Percentiles rank a stretch among this genome's conserved stretches.
phyloP scores from a whole-genome alignment of 2,329 filamentous ascomycete genomes.

The Talaromyces verruculosus region DNA sequence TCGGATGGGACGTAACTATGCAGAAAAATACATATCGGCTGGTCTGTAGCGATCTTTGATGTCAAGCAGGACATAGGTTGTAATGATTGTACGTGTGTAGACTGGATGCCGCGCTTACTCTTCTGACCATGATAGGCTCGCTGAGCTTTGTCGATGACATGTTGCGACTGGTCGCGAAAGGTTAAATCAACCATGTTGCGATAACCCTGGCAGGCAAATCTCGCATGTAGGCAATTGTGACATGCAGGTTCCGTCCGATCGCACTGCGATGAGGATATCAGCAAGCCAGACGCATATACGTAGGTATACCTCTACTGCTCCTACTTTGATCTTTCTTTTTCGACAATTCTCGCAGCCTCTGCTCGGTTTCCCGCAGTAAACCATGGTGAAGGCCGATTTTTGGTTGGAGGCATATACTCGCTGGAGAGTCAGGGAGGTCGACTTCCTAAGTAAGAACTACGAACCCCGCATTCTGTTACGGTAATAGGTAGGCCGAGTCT shows the following conservation, averaged over 20 bases:
- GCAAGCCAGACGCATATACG: background rate
- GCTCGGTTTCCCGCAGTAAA: background rate
- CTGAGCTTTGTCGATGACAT: background rate
- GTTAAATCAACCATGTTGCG: background rate
- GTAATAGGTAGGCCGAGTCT: background rate
- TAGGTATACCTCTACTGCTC: background rate
- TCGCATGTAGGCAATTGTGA: background rate
- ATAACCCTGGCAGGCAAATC: background rate
- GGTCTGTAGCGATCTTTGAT: background rate
- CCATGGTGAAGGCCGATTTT: background rate
- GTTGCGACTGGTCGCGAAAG: background rate
- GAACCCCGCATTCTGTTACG: background rate
- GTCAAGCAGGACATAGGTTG: background rate
- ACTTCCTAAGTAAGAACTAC: background rate
- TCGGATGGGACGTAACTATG: background rate
- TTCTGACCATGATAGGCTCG: background rate
- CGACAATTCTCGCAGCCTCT: background rate
- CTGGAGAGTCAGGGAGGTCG: background rate
- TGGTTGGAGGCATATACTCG: background rate
- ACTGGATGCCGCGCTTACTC: background rate
- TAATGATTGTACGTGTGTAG: background rate
- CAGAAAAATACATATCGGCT: background rate
- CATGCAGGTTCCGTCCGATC: background rate
- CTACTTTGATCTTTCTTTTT: background rate
- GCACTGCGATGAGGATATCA: background rate